Conservation (phyloP, 257 asterid genomes). For the Catharanthus roseus region DNA sequence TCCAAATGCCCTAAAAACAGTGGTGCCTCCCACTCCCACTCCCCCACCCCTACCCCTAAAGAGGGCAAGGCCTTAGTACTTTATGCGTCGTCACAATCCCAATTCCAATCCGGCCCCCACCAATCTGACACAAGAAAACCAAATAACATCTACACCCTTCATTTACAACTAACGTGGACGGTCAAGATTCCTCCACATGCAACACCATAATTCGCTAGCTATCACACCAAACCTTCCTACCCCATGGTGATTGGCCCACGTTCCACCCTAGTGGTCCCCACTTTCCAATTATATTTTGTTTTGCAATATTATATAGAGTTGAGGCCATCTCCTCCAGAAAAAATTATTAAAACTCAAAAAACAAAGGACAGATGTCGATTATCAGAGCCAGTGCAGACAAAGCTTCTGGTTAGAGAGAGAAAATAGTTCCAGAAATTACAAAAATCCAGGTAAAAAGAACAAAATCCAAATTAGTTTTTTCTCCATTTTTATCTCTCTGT, state of each 20-base stretch:
- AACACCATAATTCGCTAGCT: slow-evolving; percentile 20
- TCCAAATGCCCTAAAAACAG: background rate
- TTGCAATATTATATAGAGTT: slow-evolving; percentile 1
- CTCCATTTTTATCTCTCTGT: background rate
- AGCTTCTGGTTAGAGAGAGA: background rate
- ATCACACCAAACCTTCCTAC: slow-evolving; percentile 39
- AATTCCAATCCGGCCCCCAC: background rate
- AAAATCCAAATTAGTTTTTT: background rate
- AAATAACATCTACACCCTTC: slow-evolving; percentile 13
- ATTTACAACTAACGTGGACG: slow-evolving; percentile 27
- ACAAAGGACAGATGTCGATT: slow-evolving; percentile 23
- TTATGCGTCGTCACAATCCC: background rate
- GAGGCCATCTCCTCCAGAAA: background rate
- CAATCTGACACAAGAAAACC: slow-evolving; percentile 11
- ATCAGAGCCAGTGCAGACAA: slow-evolving; percentile 14
- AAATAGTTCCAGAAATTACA: slow-evolving; percentile 1
- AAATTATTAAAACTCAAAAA: slow-evolving; percentile 12
- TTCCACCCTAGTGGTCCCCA: slow-evolving; percentile 32
- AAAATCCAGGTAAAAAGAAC: slow-evolving; percentile 16
- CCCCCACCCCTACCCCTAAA: too few species aligned
- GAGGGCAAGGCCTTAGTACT: background rate
- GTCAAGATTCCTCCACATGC: slow-evolving; percentile 28
- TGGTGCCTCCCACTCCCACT: background rate
- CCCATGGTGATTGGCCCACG: slow-evolving; percentile 41
- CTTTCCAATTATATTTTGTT: slow-evolving; percentile 15